phyloP scores from a whole-genome alignment of 495 filamentous ascomycete species.

The Talaromyces adpressus region DNA sequence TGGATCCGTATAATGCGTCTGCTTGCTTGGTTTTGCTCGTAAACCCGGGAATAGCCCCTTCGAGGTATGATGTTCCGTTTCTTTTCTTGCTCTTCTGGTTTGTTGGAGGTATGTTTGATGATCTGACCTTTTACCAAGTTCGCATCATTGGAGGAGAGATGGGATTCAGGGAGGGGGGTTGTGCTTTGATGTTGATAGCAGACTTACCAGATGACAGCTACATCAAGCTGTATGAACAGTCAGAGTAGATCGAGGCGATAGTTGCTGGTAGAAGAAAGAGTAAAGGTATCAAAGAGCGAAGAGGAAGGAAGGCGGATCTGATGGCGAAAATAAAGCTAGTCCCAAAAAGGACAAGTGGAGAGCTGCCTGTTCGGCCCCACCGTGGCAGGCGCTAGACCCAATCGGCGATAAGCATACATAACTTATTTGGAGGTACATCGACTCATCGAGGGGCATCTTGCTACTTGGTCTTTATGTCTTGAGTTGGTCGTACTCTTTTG shows the following conservation, averaged over 20 bases:
- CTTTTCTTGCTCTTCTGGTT: conserved; percentile 23
- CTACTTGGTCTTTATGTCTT: neutral
- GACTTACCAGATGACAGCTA: neutral
- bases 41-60: conserved; percentile 3
- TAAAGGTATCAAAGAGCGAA: neutral
- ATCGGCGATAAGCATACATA: neutral
- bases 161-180: neutral
- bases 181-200: neutral
- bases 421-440: neutral
- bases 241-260: no score
- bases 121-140: conserved; percentile 62
- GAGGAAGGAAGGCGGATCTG: neutral
- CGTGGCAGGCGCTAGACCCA: neutral
- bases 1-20: neutral
- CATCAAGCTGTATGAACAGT: neutral
- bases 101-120: conserved; percentile 16
- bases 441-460: neutral
- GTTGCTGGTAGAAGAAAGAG: neutral
- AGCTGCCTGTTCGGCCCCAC: neutral
- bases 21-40: neutral
- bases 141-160: conserved; percentile 46
- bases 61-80: conserved; percentile 4
- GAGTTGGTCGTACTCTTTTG: neutral
- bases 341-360: neutral
- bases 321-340: neutral